Conservation (phyloP, 441 rosid species). For the Metrosideros polymorpha region DNA sequence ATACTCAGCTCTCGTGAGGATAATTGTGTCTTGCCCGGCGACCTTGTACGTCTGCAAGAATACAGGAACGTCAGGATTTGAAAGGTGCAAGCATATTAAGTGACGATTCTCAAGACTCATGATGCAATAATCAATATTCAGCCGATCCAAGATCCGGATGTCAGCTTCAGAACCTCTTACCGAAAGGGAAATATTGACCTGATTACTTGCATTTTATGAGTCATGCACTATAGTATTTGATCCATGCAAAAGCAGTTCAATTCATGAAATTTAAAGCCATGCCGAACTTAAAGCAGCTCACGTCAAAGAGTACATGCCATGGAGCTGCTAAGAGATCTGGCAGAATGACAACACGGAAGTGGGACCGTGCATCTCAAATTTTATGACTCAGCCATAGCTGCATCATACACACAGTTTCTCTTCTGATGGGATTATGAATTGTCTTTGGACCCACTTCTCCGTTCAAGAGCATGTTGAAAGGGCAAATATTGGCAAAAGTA, state of each 20-base stretch:
- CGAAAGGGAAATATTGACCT: too few relatives aligned
- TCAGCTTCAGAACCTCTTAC: too few relatives aligned
- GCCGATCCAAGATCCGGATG: too few relatives aligned
- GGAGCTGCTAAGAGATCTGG: too few relatives aligned
- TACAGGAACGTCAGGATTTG: neutral
- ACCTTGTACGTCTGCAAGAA: conserved; percentile 34
- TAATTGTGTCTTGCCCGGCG: conserved; percentile 38
- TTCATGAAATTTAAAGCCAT: too few relatives aligned
- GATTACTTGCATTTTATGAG: too few relatives aligned
- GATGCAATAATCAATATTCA: neutral
- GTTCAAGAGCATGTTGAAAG: conserved; percentile 1
- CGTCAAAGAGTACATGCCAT: too few relatives aligned
- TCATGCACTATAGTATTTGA: too few relatives aligned
- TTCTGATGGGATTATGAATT: conserved; percentile 45
- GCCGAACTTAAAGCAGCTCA: too few relatives aligned
- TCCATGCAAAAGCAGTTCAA: too few relatives aligned
- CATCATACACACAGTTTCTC: conserved; percentile 59
- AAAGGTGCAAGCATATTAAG: neutral
- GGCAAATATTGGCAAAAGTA: neutral
- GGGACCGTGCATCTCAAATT: too few relatives aligned
- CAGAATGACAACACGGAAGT: too few relatives aligned
- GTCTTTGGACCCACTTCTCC: conserved; percentile 67
- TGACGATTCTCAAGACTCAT: neutral
- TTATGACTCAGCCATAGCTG: conserved; percentile 42
- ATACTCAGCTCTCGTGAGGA: conserved; percentile 53